Base-by-base conservation (phyloP, 164 flowering plant species). In the Magnolia sinica region DNA sequence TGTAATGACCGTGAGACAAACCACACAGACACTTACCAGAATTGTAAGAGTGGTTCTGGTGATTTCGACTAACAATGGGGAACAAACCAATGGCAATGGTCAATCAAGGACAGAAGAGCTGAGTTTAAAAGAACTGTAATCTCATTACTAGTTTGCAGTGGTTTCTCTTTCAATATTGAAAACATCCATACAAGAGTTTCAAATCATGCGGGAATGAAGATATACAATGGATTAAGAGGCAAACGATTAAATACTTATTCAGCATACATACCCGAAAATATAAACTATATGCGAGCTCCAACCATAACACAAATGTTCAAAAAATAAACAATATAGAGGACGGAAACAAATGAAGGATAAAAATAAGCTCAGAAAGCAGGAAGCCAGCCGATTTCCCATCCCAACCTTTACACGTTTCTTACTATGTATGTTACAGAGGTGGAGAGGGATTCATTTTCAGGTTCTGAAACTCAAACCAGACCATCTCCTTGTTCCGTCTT, bases 401-500 rank as follows among this genome's bases (percentile, higher is more conserved):
- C 45, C 61, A 77, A 78, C 74, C 70, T 84, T 79, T 85, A 85
- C 89, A 91, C 24, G 78, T 74, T 72, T 73, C 81, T 80, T 79
- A 55, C 61, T 10, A 55, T 55, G 78, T 86, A 88, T 84, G 84
- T 80, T 86, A 88, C 89, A 85, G 73, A 78, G 74, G 79, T 77
- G 70, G 82, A 73, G 77, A 73, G 77, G 10, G 69, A 75, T 5
- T 68, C 18, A 0, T 68, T 16, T 65, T 92, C 81, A 94, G 81
- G 86, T 87, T 85, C 88, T 88, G 78, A 96, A 92, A 50, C 98
- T 95, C 81, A 92, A 86, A 18, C 91, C 88, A 19, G 92, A 85
- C 99, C 99, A 94, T 77, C 90, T 93, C 87, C 86, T 91, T 45
- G 92, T 79, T 4, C 73, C 80, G 80, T 96, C 99, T 85, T 94